These are phyloP conservation scores for Tulasnella calospora DNA, from an alignment of 768 basidiomycete species.

Conservation along the genomic window DNA sequence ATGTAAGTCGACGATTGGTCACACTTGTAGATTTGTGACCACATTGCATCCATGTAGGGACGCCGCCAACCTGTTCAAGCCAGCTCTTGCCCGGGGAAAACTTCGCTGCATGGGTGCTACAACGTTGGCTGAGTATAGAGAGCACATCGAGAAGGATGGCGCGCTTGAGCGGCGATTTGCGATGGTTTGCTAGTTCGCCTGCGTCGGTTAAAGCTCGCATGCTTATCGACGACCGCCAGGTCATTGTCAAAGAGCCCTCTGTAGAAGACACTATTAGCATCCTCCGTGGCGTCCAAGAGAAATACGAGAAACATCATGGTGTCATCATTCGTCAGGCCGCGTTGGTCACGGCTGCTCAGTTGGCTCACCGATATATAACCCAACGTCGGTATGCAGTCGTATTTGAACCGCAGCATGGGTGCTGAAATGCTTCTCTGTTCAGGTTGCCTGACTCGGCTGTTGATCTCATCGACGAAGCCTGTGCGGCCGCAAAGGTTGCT, in stretches of 20 bases:
- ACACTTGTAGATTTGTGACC: no score
- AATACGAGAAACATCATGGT: slow-evolving; percentile 89
- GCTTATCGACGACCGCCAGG: slow-evolving; percentile 44
- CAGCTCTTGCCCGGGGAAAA: slow-evolving; percentile 83
- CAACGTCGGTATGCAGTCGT: slow-evolving; percentile 28
- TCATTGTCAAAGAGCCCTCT: slow-evolving; percentile 83
- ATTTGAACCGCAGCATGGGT: no score
- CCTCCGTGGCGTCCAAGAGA: slow-evolving; percentile 87
- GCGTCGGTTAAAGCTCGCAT: no score
- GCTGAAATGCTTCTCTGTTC: not conserved
- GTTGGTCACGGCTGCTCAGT: slow-evolving; percentile 79
- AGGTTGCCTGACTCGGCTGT: slow-evolving; percentile 58
- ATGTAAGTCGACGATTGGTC: slow-evolving; percentile 56
- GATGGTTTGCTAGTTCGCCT: no score
- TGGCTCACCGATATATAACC: slow-evolving; percentile 83
- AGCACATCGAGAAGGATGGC: slow-evolving; percentile 89
- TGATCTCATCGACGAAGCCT: slow-evolving; percentile 88
- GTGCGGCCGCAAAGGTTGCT: slow-evolving; percentile 75
- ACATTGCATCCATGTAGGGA: not conserved
- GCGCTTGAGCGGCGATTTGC: slow-evolving; percentile 89
- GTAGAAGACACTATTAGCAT: slow-evolving; percentile 90
- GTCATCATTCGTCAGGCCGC: slow-evolving; percentile 85
- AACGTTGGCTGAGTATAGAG: slow-evolving; percentile 84
- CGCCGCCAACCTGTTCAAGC: slow-evolving; percentile 80
- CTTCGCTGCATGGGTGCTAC: slow-evolving; percentile 78